Evolutionary conservation across 495 filamentous ascomycete genomes (phyloP).

Genomic region (Penicillium goetzii): DNA sequence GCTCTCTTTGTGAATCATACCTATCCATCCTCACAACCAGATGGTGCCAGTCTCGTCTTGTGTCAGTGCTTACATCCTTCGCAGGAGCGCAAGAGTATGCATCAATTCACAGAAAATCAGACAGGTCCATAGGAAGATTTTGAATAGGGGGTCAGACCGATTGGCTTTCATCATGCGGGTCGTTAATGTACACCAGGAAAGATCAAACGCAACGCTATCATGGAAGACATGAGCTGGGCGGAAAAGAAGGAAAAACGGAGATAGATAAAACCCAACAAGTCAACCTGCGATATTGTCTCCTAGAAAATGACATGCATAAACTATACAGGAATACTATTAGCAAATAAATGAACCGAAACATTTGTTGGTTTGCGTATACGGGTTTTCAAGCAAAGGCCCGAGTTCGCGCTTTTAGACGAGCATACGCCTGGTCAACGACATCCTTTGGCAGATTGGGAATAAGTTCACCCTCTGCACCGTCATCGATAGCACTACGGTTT

Average conservation of each 20-base stretch:
- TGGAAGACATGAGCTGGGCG: background rate
- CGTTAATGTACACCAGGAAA: background rate
- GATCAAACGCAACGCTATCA: background rate
- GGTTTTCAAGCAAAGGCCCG: slow-evolving; percentile 12
- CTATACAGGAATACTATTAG: background rate
- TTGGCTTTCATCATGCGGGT: slow-evolving; percentile 7
- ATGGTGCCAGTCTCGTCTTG: background rate
- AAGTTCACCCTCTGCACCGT: slow-evolving; percentile 40
- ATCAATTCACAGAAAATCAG: slow-evolving; percentile 29
- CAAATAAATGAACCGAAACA: background rate
- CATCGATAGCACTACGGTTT: slow-evolving; percentile 20
- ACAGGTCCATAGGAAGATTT: slow-evolving; percentile 19
- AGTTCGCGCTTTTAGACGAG: slow-evolving; percentile 39
- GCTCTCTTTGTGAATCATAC: slow-evolving; percentile 55
- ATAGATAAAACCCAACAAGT: background rate
- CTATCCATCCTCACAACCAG: slow-evolving; percentile 21
- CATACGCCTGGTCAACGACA: slow-evolving; percentile 58
- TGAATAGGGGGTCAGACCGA: slow-evolving; percentile 1
- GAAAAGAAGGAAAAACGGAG: background rate
- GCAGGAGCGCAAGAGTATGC: slow-evolving; percentile 36
- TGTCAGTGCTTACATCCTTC: slow-evolving; percentile 40
- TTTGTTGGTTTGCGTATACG: background rate
- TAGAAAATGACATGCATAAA: background rate
- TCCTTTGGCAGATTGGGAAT: slow-evolving; percentile 59
- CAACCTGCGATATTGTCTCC: background rate